Evolutionary conservation across 176 grass and related monocot species (phyloP).

Genomic region (Pontederia paniculata): DNA sequence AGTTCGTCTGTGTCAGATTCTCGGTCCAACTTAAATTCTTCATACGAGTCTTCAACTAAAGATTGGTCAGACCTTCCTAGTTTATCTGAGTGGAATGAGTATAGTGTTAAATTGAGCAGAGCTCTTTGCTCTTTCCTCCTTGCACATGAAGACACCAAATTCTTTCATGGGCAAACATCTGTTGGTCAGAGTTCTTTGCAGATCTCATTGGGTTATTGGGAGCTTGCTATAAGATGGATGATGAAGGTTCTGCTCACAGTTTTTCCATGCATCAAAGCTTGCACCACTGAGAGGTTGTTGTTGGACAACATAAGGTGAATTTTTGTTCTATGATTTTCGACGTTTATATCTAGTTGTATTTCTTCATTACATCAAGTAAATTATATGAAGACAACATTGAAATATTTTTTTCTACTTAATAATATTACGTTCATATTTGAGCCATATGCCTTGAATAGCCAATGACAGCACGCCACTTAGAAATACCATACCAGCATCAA

Average conservation of each 20-base stretch:
- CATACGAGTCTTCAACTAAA: conserved; percentile 25
- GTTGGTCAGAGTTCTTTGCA: conserved; percentile 42
- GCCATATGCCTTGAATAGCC: too few relatives aligned
- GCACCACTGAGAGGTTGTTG: conserved; percentile 61
- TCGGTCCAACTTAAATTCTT: conserved; percentile 18
- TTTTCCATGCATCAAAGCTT: conserved; percentile 88
- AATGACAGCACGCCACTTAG: too few relatives aligned
- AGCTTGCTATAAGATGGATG: conserved; percentile 84
- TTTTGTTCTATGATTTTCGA: neutral
- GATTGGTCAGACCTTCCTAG: conserved; percentile 33
- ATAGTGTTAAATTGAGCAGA: conserved; percentile 58
- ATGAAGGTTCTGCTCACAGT: conserved; percentile 89
- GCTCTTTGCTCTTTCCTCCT: conserved; percentile 76
- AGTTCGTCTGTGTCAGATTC: conserved; percentile 15
- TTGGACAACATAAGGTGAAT: conserved; percentile 71
- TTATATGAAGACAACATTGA: too few relatives aligned
- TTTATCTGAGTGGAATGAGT: conserved; percentile 60
- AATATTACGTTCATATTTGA: too few relatives aligned
- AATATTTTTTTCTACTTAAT: too few relatives aligned
- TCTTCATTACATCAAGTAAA: too few relatives aligned
- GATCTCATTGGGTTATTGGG: conserved; percentile 81
- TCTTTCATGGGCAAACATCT: conserved; percentile 31
- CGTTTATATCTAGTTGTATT: neutral
- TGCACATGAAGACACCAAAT: conserved; percentile 46
- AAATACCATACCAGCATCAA: too few relatives aligned